Evolutionary conservation across 495 filamentous ascomycete species (phyloP).

Genomic region (Penicillium cinerascens): DNA sequence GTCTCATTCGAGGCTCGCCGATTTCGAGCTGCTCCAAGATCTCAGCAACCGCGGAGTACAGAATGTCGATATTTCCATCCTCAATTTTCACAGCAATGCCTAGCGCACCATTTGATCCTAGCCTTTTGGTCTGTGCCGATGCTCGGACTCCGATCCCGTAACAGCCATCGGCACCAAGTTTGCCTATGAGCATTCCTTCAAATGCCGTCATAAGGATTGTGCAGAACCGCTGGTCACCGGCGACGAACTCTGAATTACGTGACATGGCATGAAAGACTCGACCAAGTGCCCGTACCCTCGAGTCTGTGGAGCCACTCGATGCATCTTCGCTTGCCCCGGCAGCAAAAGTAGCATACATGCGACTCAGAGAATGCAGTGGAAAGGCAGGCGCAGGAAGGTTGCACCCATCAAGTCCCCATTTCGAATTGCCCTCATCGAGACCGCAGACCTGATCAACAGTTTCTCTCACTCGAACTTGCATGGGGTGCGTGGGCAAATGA

Average conservation of each 20-base stretch:
- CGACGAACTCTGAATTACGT: slow-evolving; percentile 31
- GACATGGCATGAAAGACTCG: slow-evolving; percentile 36
- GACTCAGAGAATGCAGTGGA: slow-evolving; percentile 18
- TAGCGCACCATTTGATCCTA: slow-evolving; percentile 29
- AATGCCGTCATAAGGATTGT: slow-evolving; percentile 33
- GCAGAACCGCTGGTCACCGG: slow-evolving; percentile 36
- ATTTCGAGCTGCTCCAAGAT: slow-evolving; percentile 35
- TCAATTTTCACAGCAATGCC: slow-evolving; percentile 42
- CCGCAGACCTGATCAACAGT: slow-evolving; percentile 28
- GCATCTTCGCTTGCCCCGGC: neutral
- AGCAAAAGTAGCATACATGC: slow-evolving; percentile 30
- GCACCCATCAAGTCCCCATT: slow-evolving; percentile 40
- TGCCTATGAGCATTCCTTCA: slow-evolving; percentile 28
- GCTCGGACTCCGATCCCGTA: slow-evolving; percentile 33
- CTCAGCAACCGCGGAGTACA: slow-evolving; percentile 35
- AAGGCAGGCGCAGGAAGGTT: slow-evolving; percentile 38
- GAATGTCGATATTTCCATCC: slow-evolving; percentile 33
- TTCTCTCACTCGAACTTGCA: slow-evolving; percentile 29
- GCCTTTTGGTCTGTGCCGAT: slow-evolving; percentile 24
- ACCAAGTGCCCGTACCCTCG: slow-evolving; percentile 8
- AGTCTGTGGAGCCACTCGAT: neutral
- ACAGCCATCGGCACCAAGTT: slow-evolving; percentile 38
- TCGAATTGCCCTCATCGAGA: slow-evolving; percentile 9
- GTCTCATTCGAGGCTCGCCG: slow-evolving; percentile 19
- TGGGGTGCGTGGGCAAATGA: slow-evolving; percentile 24